These are phyloP conservation scores for Fagus sylvatica DNA, from an alignment of 306 rosid species.

Conservation along the genomic window DNA sequence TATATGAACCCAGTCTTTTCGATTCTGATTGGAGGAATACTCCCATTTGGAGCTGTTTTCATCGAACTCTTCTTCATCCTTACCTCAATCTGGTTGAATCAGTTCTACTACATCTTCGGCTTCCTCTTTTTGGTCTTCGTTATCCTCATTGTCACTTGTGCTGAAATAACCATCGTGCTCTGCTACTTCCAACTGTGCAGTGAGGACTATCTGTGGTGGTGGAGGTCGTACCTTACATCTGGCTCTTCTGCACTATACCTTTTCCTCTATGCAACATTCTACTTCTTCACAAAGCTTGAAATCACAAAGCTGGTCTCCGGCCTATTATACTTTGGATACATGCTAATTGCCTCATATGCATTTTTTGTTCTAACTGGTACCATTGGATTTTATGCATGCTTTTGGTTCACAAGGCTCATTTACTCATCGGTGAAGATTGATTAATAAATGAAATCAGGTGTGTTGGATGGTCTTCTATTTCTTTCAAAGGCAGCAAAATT, in stretches of 20 bases:
- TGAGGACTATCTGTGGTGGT: conserved; percentile 98
- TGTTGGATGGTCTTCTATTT: conserved; percentile 29
- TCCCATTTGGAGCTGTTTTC: conserved; percentile 97
- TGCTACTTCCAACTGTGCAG: conserved; percentile 99
- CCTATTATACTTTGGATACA: conserved; percentile 84
- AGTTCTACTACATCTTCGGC: conserved; percentile 97
- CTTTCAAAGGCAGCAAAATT: conserved; percentile 38
- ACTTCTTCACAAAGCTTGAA: conserved; percentile 99
- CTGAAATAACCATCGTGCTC: conserved; percentile 91
- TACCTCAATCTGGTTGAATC: conserved; percentile 98
- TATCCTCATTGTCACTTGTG: conserved; percentile 88
- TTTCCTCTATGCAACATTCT: conserved; percentile 91
- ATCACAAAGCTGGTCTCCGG: conserved; percentile 93
- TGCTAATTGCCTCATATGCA: conserved; percentile 91
- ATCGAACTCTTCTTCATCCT: conserved; percentile 98
- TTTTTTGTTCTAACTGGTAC: conserved; percentile 96
- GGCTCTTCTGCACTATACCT: conserved; percentile 96
- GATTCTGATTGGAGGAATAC: conserved; percentile 90
- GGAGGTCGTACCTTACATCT: conserved; percentile 94
- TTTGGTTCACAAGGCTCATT: conserved; percentile 96
- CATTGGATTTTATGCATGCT: conserved; percentile 94
- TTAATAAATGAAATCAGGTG: conserved; percentile 35
- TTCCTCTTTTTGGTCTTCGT: conserved; percentile 93
- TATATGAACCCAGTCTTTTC: conserved; percentile 95
- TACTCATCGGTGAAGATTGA: conserved; percentile 98